These are phyloP conservation scores for Pisolithus thermaeus DNA, from an alignment of 1,284 basidiomycete species.

Conservation along the genomic window DNA sequence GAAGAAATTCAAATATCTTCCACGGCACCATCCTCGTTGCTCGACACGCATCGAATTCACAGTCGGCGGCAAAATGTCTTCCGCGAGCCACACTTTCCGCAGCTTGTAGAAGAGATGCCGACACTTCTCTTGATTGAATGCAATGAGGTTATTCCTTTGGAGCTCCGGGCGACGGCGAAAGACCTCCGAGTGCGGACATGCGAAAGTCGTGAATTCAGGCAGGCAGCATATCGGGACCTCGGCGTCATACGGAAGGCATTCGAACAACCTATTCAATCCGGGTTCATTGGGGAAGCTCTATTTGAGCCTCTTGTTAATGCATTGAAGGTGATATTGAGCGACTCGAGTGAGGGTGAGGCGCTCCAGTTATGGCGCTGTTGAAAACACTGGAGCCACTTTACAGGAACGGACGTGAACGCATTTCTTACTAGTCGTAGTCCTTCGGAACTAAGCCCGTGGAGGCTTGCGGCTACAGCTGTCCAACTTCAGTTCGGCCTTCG, in stretches of 20 bases:
- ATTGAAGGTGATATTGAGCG: slow-evolving; percentile 55
- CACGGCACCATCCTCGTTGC: slow-evolving; percentile 45
- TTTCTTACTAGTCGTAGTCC: slow-evolving; percentile 57
- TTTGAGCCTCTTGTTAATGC: slow-evolving; percentile 63
- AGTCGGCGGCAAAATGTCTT: slow-evolving; percentile 65
- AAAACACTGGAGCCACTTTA: slow-evolving; percentile 1
- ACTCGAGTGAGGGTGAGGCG: slow-evolving; percentile 39
- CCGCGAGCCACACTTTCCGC: slow-evolving; percentile 54
- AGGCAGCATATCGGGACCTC: slow-evolving; percentile 66
- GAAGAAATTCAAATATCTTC: slow-evolving; percentile 42
- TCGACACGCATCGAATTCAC: slow-evolving; percentile 60
- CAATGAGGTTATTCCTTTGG: slow-evolving; percentile 44
- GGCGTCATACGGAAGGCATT: slow-evolving; percentile 64
- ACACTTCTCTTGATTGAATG: slow-evolving; percentile 64
- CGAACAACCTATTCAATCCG: slow-evolving; percentile 50
- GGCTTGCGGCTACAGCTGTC: slow-evolving; percentile 70
- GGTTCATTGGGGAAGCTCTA: slow-evolving; percentile 44
- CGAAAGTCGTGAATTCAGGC: slow-evolving; percentile 56
- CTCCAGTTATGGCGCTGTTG: not conserved
- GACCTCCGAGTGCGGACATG: slow-evolving; percentile 55
- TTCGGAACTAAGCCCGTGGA: slow-evolving; percentile 72
- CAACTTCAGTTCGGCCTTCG: slow-evolving; percentile 70
- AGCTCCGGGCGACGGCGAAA: slow-evolving; percentile 41
- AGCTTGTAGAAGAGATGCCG: slow-evolving; percentile 57
- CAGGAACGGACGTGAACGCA: slow-evolving; percentile 38